A percentile compares a stretch with the other conserved stretches of the same genome.
Conservation (phyloP, 306 rosid species). For the Malus sieversii region DNA sequence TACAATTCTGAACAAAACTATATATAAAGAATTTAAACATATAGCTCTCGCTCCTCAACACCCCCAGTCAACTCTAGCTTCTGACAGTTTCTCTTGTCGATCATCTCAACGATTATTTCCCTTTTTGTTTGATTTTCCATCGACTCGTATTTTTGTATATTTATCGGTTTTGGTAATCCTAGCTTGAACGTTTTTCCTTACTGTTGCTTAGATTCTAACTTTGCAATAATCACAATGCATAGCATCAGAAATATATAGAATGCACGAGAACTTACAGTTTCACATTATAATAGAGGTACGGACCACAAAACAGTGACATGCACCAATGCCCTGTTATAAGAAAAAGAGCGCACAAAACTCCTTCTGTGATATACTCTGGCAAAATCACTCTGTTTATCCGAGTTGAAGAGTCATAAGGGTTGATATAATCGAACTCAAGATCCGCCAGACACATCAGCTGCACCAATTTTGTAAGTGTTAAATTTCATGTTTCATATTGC, state of each 20-base stretch:
- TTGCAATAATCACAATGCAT: background rate
- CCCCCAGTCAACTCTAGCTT: background rate
- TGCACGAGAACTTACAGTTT: constrained; percentile 50
- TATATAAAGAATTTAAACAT: background rate
- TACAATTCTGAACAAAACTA: background rate
- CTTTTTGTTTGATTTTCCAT: background rate
- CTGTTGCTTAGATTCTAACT: background rate
- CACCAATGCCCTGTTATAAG: constrained; percentile 75
- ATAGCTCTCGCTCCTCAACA: background rate
- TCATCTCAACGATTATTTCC: background rate
- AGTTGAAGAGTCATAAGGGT: constrained; percentile 76
- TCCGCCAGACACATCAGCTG: constrained; percentile 98
- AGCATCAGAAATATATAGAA: background rate
- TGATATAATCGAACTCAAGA: constrained; percentile 86
- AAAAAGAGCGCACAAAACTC: constrained; percentile 48
- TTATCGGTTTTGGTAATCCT: background rate
- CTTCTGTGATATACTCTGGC: constrained; percentile 68
- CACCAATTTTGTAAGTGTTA: constrained; percentile 25
- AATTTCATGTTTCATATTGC: background rate
- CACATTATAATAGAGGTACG: constrained; percentile 65
- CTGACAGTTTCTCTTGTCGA: background rate
- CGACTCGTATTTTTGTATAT: background rate
- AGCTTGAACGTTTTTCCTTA: background rate
- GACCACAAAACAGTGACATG: constrained; percentile 54
- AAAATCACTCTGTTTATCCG: constrained; percentile 60